A percentile compares a stretch with the other conserved stretches of the same genome.
These are phyloP conservation scores for Pluteus cervinus DNA, from an alignment of 768 basidiomycete genomes.

Conservation along the genomic window DNA sequence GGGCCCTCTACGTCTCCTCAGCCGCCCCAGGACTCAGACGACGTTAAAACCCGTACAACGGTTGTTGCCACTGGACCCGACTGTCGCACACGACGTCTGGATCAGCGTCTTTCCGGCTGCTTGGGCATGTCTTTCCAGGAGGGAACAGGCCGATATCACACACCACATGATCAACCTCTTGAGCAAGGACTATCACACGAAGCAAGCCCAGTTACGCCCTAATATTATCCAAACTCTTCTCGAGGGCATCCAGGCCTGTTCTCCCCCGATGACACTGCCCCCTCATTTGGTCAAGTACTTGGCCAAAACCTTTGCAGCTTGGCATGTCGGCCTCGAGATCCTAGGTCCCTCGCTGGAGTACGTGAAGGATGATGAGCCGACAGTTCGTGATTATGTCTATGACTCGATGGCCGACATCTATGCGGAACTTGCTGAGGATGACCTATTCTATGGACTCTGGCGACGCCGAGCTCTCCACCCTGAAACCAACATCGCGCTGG, in stretches of 20 bases:
- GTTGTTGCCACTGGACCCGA: conserved; percentile 73
- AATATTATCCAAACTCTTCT: conserved; percentile 92
- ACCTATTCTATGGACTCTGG: conserved; percentile 96
- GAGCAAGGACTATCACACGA: conserved; percentile 89
- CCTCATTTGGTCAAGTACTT: conserved; percentile 95
- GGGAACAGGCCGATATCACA: conserved; percentile 85
- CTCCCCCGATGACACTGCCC: conserved; percentile 82
- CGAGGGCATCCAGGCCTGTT: conserved; percentile 77
- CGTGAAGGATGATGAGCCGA: conserved; percentile 73
- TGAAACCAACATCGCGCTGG: conserved; percentile 84
- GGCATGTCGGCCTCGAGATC: conserved; percentile 87
- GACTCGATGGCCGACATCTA: conserved; percentile 95
- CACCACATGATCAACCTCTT: conserved; percentile 86
- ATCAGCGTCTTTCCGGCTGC: conserved; percentile 77
- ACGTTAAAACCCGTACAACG: conserved; percentile 77
- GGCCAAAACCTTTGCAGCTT: conserved; percentile 93
- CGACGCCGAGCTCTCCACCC: conserved; percentile 80
- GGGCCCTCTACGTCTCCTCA: conserved; percentile 24
- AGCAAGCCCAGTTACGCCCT: conserved; percentile 82
- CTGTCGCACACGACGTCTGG: conserved; percentile 81
- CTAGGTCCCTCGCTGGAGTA: conserved; percentile 75
- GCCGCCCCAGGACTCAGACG: conserved; percentile 41
- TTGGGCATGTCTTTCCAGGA: conserved; percentile 80
- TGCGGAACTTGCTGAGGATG: conserved; percentile 93
- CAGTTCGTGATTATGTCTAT: conserved; percentile 74